Conservation (phyloP, 169 alveolate species). For the Sarcocystis neurona region DNA sequence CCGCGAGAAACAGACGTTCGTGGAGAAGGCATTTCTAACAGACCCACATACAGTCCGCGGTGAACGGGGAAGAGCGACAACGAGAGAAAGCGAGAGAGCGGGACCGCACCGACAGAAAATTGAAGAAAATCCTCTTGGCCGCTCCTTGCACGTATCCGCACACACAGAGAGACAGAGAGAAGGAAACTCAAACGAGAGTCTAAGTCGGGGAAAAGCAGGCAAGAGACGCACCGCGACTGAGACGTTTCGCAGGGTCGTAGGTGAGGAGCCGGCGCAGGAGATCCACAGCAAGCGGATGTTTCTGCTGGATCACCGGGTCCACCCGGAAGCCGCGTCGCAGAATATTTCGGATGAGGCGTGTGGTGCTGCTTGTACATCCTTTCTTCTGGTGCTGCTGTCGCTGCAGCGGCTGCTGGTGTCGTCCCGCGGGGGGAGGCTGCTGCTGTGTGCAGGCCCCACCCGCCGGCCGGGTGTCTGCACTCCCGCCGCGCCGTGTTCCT, state of each 20-base stretch:
- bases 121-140: background rate
- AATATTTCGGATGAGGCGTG: conserved; percentile 21
- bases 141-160: background rate
- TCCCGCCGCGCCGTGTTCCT: background rate
- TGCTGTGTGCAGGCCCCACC: background rate
- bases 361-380: background rate
- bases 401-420: conserved; percentile 22
- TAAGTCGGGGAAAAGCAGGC: background rate
- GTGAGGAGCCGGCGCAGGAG: conserved; percentile 19
- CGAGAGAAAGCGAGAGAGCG: no score
- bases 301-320: background rate
- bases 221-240: background rate
- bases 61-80: no score
- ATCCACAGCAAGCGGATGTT: conserved; percentile 51
- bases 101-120: no score
- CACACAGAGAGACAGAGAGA: background rate
- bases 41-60: no score
- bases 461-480: no score
- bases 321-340: conserved; percentile 48
- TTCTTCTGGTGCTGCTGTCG: conserved; percentile 37
- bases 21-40: no score
- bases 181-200: background rate
- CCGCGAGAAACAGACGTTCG: no score
- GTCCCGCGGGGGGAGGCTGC: background rate
- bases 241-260: conserved; percentile 30